Percentiles rank a stretch among this genome's conserved stretches.
These are phyloP conservation scores for Nicotiana undulata DNA, from an alignment of 257 asterid genomes.

Conservation along the genomic window DNA sequence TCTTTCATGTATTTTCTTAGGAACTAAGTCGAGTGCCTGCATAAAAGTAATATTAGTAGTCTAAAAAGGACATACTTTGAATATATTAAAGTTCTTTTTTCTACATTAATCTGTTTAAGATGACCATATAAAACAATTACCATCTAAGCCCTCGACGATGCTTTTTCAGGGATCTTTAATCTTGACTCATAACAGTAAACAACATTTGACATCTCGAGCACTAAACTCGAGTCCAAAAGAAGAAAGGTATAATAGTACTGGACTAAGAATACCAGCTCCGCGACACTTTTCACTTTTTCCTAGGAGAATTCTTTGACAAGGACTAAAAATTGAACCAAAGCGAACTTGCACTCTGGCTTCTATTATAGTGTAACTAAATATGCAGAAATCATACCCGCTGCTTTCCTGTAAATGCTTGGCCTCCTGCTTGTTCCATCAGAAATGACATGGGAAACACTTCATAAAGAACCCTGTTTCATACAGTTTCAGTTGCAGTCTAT, in stretches of 20 bases:
- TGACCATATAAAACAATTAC: no score
- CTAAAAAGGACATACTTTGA: neutral
- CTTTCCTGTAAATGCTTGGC: constrained; percentile 92
- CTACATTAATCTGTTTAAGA: neutral
- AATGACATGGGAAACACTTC: constrained; percentile 99
- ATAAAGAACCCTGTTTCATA: constrained; percentile 65
- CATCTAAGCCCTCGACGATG: no score
- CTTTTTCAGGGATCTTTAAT: neutral
- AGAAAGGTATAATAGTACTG: neutral
- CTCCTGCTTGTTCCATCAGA: constrained; percentile 98
- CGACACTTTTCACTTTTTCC: neutral
- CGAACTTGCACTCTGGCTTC: neutral
- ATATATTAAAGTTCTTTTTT: neutral
- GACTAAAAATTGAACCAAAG: neutral
- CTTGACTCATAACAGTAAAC: neutral
- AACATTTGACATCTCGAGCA: neutral
- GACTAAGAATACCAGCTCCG: neutral
- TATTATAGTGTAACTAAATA: neutral
- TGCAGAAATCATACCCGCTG: constrained; percentile 41
- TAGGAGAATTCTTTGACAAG: neutral
- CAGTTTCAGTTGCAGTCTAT: neutral
- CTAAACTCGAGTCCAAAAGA: neutral
- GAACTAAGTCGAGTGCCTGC: constrained; percentile 87
- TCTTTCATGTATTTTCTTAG: constrained; percentile 76
- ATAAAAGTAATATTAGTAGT: neutral